These are phyloP conservation scores for Akanthomyces lecanii DNA, from an alignment of 2,329 filamentous ascomycete species.

Conservation along the genomic window DNA sequence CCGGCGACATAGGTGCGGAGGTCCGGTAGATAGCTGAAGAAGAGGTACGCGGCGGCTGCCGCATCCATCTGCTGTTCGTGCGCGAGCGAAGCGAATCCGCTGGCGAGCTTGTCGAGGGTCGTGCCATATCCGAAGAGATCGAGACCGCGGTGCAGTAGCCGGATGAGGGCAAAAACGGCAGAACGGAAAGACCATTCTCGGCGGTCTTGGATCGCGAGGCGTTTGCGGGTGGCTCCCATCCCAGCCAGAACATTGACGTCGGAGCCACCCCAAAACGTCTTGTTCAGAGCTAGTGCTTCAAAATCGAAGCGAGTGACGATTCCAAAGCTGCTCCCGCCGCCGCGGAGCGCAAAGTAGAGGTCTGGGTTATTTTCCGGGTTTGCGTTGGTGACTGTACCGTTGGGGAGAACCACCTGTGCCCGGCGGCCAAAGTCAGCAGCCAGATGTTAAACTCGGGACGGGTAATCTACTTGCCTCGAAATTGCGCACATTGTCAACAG, in stretches of 20 bases:
- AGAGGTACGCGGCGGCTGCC: background rate
- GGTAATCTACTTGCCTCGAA: slow-evolving; percentile 30
- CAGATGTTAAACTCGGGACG: too few species aligned
- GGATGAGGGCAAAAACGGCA: background rate
- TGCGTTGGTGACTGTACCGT: slow-evolving; percentile 35
- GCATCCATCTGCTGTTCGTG: background rate
- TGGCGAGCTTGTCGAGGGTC: background rate
- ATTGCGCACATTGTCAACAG: slow-evolving; percentile 36
- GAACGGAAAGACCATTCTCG: background rate
- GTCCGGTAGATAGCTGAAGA: background rate
- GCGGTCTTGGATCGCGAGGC: background rate
- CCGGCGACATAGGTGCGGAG: background rate
- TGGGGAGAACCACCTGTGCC: slow-evolving; percentile 30
- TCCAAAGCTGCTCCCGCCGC: slow-evolving; percentile 42
- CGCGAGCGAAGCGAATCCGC: background rate
- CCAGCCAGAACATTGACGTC: background rate
- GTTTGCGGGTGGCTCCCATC: background rate
- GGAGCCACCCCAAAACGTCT: background rate
- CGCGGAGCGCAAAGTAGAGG: slow-evolving; percentile 41
- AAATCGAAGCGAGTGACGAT: slow-evolving; percentile 26
- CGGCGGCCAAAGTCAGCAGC: too few species aligned
- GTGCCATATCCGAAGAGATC: background rate
- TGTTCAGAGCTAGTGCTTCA: background rate
- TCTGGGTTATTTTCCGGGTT: slow-evolving; percentile 32
- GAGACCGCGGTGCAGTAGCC: background rate